These are phyloP conservation scores for Tetrahymena thermophila DNA, from an alignment of 73 alveolate species.

Conservation along the genomic window DNA sequence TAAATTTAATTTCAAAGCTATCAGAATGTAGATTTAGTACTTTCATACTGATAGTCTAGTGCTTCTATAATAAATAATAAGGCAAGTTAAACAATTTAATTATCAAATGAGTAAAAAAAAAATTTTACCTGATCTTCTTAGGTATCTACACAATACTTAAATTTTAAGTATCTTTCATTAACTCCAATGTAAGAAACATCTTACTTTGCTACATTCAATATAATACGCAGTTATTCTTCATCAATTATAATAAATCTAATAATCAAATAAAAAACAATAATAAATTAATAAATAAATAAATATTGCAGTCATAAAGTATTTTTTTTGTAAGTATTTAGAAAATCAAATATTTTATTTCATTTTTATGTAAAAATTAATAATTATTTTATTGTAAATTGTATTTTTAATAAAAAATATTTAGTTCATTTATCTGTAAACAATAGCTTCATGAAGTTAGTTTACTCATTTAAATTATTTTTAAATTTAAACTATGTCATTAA, in stretches of 20 bases:
- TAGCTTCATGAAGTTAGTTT: too few species aligned
- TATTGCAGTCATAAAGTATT: too few species aligned
- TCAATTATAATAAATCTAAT: not conserved
- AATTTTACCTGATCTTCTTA: not conserved
- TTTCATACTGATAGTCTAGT: not conserved
- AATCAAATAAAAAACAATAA: not conserved
- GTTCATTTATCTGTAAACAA: too few species aligned
- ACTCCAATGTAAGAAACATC: not conserved
- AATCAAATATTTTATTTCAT: not conserved
- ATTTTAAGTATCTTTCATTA: not conserved
- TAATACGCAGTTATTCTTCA: not conserved
- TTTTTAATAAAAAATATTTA: too few species aligned
- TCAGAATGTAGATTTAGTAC: not conserved
- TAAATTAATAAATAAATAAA: not conserved
- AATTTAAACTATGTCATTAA: not conserved
- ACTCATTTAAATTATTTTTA: too few species aligned
- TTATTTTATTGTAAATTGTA: too few species aligned
- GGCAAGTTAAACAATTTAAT: not conserved
- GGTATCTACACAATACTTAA: not conserved
- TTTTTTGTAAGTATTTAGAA: too few species aligned
- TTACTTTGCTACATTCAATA: not conserved
- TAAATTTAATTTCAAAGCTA: not conserved
- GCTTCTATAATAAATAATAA: not conserved
- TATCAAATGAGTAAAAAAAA: not conserved
- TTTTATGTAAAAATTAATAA: too few species aligned